A percentile compares a stretch with the other conserved stretches of the same genome.
These are phyloP conservation scores for Aegle marmelos DNA, from an alignment of 345 rosid species.

Conservation along the genomic window DNA sequence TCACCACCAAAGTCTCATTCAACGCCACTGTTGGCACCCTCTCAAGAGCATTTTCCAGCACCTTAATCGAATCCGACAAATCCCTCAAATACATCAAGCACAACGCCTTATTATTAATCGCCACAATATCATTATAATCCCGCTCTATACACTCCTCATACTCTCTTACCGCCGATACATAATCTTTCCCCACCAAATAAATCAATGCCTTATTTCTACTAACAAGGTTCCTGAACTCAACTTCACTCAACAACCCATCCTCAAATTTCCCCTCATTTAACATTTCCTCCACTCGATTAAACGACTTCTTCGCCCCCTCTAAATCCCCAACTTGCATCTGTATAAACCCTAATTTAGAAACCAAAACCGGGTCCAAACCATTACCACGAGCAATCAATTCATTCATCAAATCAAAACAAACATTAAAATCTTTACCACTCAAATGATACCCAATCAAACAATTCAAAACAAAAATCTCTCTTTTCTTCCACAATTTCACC, in stretches of 20 bases:
- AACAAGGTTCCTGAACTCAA: conserved; percentile 68
- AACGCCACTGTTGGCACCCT: conserved; percentile 80
- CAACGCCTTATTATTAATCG: conserved; percentile 77
- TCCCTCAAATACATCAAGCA: conserved; percentile 96
- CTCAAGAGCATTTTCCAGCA: conserved; percentile 80
- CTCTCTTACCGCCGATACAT: conserved; percentile 84
- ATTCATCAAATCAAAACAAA: conserved; percentile 64
- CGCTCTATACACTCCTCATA: conserved; percentile 91
- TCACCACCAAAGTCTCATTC: conserved; percentile 87
- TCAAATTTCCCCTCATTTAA: conserved; percentile 32
- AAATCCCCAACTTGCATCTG: conserved; percentile 94
- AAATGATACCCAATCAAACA: conserved; percentile 69
- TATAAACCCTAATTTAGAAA: conserved; percentile 80
- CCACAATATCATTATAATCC: conserved; percentile 66
- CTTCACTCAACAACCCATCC: conserved; percentile 30
- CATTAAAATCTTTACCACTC: conserved; percentile 61
- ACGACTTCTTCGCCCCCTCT: conserved; percentile 67
- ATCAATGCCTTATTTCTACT: conserved; percentile 82
- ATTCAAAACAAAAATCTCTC: conserved; percentile 68
- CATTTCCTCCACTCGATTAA: conserved; percentile 52
- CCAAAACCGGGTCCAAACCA: conserved; percentile 50
- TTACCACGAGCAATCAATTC: conserved; percentile 38
- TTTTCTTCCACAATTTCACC: conserved; percentile 52
- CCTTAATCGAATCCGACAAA: conserved; percentile 80
- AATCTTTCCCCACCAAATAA: conserved; percentile 85